phyloP scores from a whole-genome alignment of 768 basidiomycete genomes.

The Boletus sp. region DNA sequence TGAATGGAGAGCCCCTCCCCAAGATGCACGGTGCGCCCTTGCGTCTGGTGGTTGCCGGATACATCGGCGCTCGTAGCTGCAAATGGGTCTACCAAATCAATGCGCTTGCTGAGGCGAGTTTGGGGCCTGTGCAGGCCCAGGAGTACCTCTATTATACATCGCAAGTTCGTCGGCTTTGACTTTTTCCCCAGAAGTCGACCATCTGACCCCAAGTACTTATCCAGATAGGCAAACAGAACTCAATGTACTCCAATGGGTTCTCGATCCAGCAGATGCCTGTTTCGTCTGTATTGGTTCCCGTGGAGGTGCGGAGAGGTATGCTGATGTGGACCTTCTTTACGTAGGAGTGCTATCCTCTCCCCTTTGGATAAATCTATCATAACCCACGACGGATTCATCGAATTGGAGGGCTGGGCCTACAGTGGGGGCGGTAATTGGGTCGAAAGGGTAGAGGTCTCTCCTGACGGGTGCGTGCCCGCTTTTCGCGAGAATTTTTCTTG shows the following conservation, averaged over 20 bases:
- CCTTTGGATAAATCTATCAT: constrained; percentile 40
- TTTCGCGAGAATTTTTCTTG: not conserved
- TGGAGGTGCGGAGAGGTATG: not conserved
- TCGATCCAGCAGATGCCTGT: constrained; percentile 59
- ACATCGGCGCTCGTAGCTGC: constrained; percentile 51
- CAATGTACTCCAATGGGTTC: constrained; percentile 50
- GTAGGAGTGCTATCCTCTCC: constrained; percentile 14
- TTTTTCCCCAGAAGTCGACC: not conserved
- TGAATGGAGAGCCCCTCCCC: constrained; percentile 34
- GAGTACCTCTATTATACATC: constrained; percentile 52
- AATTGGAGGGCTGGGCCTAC: constrained; percentile 43
- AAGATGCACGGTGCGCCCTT: constrained; percentile 52
- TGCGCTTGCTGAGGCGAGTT: constrained; percentile 45
- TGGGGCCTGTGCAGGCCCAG: constrained; percentile 50
- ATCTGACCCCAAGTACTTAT: not conserved
- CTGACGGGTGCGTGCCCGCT: constrained; percentile 1
- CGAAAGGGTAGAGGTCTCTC: constrained; percentile 52
- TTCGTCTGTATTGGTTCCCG: constrained; percentile 36
- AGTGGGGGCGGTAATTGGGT: constrained; percentile 52
- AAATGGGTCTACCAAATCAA: constrained; percentile 56
- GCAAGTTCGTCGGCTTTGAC: constrained; percentile 36
- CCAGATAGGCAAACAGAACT: constrained; percentile 44
- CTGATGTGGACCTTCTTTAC: not conserved
- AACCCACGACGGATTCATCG: constrained; percentile 47
- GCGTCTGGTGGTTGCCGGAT: constrained; percentile 48